phyloP scores from a whole-genome alignment of 2,329 filamentous ascomycete species.

The Fusarium sublunatum region DNA sequence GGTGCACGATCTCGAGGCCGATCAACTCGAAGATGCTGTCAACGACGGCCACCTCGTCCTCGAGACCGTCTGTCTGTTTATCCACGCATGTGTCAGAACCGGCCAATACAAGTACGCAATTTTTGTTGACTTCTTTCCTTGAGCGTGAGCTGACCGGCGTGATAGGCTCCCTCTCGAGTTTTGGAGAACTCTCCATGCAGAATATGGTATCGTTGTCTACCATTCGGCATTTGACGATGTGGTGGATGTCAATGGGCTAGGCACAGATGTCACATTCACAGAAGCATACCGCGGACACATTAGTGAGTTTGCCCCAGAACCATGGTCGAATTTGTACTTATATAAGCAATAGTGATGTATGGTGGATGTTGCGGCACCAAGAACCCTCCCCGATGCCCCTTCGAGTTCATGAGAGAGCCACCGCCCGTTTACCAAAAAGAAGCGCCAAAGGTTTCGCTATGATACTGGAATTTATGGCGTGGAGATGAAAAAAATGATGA shows the following conservation, averaged over 20 bases:
- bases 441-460: constrained; percentile 14
- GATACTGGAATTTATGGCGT: neutral
- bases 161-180: constrained; percentile 52
- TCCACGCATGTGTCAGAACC: constrained; percentile 53
- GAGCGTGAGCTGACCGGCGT: constrained; percentile 1
- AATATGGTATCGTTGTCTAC: constrained; percentile 57
- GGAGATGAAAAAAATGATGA: neutral
- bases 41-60: constrained; percentile 51
- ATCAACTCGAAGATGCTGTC: constrained; percentile 49
- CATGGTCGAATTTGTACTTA: constrained; percentile 3
- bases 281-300: constrained; percentile 54
- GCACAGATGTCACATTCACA: constrained; percentile 51
- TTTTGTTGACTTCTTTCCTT: neutral
- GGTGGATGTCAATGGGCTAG: constrained; percentile 49
- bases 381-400: constrained; percentile 52
- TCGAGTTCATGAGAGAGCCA: constrained; percentile 53
- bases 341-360: constrained; percentile 50
- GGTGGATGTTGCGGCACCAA: constrained; percentile 44
- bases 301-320: constrained; percentile 38
- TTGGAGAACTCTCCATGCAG: constrained; percentile 53
- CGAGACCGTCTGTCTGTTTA: constrained; percentile 55
- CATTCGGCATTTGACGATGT: constrained; percentile 54
- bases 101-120: constrained; percentile 52
- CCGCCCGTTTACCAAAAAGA: constrained; percentile 51
- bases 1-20: constrained; percentile 49